phyloP scores from a whole-genome alignment of 2,329 filamentous ascomycete species.

The Knufia petricola region DNA sequence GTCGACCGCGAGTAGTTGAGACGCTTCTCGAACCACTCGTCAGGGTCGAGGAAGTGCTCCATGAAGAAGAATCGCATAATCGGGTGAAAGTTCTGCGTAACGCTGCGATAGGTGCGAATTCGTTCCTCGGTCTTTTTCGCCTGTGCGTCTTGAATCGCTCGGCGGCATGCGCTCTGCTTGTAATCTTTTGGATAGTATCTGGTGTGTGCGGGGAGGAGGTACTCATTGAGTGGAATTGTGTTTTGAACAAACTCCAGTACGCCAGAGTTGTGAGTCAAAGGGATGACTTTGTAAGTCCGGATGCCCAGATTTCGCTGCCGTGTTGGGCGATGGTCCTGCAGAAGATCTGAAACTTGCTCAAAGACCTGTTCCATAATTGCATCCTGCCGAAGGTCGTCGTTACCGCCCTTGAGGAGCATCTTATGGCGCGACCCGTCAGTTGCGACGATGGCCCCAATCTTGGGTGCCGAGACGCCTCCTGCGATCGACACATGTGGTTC shows the following conservation, averaged over 20 bases:
- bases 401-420: constrained; percentile 88
- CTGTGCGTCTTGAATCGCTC: constrained; percentile 66
- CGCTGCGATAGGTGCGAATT: constrained; percentile 64
- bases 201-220: constrained; percentile 81
- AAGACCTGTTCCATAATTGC: constrained; percentile 99
- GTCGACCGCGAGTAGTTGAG: constrained; percentile 89
- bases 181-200: constrained; percentile 77
- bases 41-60: constrained; percentile 84
- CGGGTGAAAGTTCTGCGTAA: constrained; percentile 75
- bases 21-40: constrained; percentile 87
- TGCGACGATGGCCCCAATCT: constrained; percentile 75
- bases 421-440: constrained; percentile 73
- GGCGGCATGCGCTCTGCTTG: constrained; percentile 65
- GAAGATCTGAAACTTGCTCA: constrained; percentile 80
- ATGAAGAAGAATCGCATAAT: constrained; percentile 97
- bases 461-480: constrained; percentile 82
- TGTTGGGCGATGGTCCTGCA: constrained; percentile 77
- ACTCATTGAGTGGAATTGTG: constrained; percentile 85
- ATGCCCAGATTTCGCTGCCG: constrained; percentile 83
- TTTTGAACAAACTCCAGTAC: constrained; percentile 96
- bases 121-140: constrained; percentile 60
- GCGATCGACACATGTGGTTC: constrained; percentile 73
- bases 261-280: constrained; percentile 72
- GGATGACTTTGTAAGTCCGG: constrained; percentile 92
- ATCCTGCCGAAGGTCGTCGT: constrained; percentile 92